phyloP scores from a whole-genome alignment of 805 yeast genomes.

The Dipodascopsis tothii region DNA sequence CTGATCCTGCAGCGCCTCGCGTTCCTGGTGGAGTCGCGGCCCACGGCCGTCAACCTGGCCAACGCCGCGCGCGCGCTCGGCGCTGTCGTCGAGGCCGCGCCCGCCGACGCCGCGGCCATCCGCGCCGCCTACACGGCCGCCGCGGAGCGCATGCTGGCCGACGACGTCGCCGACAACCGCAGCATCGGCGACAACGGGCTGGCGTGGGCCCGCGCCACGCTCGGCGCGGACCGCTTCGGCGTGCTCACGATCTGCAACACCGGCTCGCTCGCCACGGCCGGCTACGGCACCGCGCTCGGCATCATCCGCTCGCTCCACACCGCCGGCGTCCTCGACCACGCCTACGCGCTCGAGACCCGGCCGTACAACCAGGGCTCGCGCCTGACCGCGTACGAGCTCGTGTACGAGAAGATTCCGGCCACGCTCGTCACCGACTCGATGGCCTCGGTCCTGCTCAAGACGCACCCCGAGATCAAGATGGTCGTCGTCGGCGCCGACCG shows the following conservation, averaged over 20 bases:
- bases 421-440: conserved; percentile 85
- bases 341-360: conserved; percentile 82
- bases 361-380: conserved; percentile 97
- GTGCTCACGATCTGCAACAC: conserved; percentile 92
- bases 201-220: conserved; percentile 45
- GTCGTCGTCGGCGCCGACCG: conserved; percentile 94
- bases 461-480: conserved; percentile 64
- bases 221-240: conserved; percentile 59
- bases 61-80: conserved; percentile 59
- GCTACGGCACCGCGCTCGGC: conserved; percentile 95
- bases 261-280: conserved; percentile 89
- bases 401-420: conserved; percentile 78
- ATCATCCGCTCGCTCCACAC: conserved; percentile 65
- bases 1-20: conserved; percentile 48
- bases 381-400: conserved; percentile 82
- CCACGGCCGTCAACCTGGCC: conserved; percentile 89
- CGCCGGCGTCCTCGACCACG: conserved; percentile 48
- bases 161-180: conserved; percentile 70
- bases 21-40: conserved; percentile 68
- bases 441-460: conserved; percentile 68
- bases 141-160: conserved; percentile 51
- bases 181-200: conserved; percentile 78
- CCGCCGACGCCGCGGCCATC: conserved; percentile 30
- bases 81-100: conserved; percentile 25
- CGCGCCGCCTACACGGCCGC: conserved; percentile 30